Evolutionary conservation across 257 asterid species (phyloP).

Genomic region (Scutellaria baicalensis): DNA sequence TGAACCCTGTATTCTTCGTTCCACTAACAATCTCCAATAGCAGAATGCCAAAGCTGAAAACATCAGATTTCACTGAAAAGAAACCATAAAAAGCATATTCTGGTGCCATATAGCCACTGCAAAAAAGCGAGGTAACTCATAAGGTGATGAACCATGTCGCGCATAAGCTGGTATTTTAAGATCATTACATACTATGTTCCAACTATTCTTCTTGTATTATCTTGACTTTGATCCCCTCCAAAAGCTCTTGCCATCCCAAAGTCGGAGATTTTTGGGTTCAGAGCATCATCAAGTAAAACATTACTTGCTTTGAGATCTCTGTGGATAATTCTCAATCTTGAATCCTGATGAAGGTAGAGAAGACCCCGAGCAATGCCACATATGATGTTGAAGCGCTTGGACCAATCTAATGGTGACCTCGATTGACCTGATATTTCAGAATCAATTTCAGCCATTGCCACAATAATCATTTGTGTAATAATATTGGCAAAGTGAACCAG

Average conservation of each 20-base stretch:
- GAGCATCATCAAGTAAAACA: constrained; percentile 22
- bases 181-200: constrained; percentile 23
- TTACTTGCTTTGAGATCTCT: constrained; percentile 34
- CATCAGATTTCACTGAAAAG: constrained; percentile 27
- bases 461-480: not conserved
- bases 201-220: constrained; percentile 15
- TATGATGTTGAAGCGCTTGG: constrained; percentile 26
- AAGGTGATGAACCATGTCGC: not conserved
- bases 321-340: constrained; percentile 32
- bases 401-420: constrained; percentile 15
- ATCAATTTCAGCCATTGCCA: not conserved
- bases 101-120: constrained; percentile 31
- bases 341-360: constrained; percentile 40
- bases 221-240: constrained; percentile 16
- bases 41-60: constrained; percentile 32
- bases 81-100: constrained; percentile 28
- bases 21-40: constrained; percentile 27
- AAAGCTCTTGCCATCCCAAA: constrained; percentile 29
- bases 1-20: constrained; percentile 22
- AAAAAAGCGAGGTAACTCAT: not conserved
- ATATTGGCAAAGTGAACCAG: not conserved
- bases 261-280: constrained; percentile 31
- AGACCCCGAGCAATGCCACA: constrained; percentile 28
- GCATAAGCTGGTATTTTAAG: not conserved
- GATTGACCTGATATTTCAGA: constrained; percentile 19